Evolutionary conservation across 2,329 filamentous ascomycete genomes (phyloP), one percentile per base, ranked within the genome.

Genomic region (Curvularia hawaiiensis): DNA sequence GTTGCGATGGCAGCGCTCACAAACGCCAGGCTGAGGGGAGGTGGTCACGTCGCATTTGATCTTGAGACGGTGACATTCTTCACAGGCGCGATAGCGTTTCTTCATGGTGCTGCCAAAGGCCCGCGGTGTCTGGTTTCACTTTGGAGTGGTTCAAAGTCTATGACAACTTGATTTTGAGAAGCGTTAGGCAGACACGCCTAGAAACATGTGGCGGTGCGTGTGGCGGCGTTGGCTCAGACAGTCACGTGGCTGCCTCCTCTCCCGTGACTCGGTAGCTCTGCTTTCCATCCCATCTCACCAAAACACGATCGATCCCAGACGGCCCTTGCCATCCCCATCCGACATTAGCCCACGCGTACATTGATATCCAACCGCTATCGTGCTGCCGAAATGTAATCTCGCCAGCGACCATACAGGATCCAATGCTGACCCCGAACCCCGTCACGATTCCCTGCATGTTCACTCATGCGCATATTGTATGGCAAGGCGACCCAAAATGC

Each of bases 51-150:
- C 66, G 59, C 68, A 71, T 48, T 70, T 71, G 55, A 71, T 71
- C 53, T 71, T 71, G 16, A 71, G 59, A 22, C 66, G 65, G 51
- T 71, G 68, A 51, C 68, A 71, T 52, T 66, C 67, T 62, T 70
- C 65, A 56, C 68, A 71, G 48, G 68, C 68, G 44, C 68, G 63
- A 50, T 54, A 52, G 18, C 67, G 67, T 57, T 69, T 71, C 30
- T 58, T 64, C 57, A 64, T 67, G 53, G 8, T 59, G 22, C n/a
- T 39, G 10, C 22, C 38, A 35, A 30, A 53, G 28, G 44, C 24
- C 38, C 41, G 30, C 30, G 30, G 2, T 9, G 14, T 47, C 44
- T 31, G 28, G 38, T n/a, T 53, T 51, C 30, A 39, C 33, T 53
- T 43, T 30, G 22, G 10, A 38, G 35, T 9, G 22, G 24, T 12